Percentiles rank a stretch among this genome's conserved stretches.
Conservation (phyloP, 768 basidiomycete genomes). For the Solioccasus polychromus region DNA sequence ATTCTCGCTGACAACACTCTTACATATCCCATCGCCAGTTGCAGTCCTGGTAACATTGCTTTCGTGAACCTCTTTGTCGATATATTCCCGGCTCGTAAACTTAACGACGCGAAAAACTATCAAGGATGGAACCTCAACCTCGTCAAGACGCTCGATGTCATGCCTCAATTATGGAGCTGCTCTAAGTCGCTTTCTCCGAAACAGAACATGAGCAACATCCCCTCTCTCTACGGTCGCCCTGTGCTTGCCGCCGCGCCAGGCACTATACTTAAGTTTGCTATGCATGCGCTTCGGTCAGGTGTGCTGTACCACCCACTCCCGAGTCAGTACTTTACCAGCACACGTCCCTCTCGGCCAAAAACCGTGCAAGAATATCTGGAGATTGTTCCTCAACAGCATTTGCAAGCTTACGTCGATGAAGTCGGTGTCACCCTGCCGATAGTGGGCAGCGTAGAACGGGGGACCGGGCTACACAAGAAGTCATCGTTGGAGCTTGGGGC, state of each 20-base stretch:
- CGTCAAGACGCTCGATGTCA: conserved; percentile 13
- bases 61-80: conserved; percentile 4
- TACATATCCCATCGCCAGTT: conserved; percentile 1
- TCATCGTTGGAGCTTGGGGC: too few species aligned
- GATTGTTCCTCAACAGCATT: too few species aligned
- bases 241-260: not conserved
- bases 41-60: conserved; percentile 4
- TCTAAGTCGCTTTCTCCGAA: not conserved
- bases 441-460: too few species aligned
- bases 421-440: too few species aligned
- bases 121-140: conserved; percentile 19
- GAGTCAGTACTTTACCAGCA: conserved; percentile 5
- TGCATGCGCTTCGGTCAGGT: not conserved
- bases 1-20: not conserved
- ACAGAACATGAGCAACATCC: conserved; percentile 16
- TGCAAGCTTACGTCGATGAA: too few species aligned
- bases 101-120: not conserved
- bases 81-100: not conserved
- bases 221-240: conserved; percentile 9
- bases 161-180: conserved; percentile 16
- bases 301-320: conserved; percentile 8
- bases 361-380: too few species aligned
- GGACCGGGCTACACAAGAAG: too few species aligned
- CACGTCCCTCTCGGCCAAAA: too few species aligned
- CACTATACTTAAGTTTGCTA: not conserved